Percentiles rank a stretch among this genome's conserved stretches.
Evolutionary conservation across 2,329 filamentous ascomycete species (phyloP).

Genomic region (Phoma sp.): DNA sequence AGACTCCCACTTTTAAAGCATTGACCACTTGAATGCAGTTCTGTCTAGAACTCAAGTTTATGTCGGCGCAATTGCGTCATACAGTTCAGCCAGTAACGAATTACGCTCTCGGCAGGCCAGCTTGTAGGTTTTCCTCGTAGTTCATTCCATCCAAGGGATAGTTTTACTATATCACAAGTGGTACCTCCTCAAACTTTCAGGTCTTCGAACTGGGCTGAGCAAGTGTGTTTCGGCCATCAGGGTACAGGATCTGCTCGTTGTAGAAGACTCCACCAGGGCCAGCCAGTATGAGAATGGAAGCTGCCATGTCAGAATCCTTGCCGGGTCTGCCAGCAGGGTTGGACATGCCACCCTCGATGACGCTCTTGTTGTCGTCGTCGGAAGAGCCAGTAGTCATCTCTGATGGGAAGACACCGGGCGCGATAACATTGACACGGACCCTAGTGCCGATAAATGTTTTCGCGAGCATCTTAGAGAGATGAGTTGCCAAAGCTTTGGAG

Average conservation of each 20-base stretch:
- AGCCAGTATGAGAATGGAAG: constrained; percentile 60
- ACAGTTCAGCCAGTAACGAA: too few species aligned
- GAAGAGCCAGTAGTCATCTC: constrained; percentile 60
- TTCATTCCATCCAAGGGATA: not conserved
- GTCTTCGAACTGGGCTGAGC: constrained; percentile 21
- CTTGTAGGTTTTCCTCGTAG: not conserved
- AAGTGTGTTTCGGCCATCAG: constrained; percentile 52
- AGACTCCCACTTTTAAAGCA: too few species aligned
- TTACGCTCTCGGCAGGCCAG: too few species aligned
- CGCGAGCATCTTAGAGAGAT: constrained; percentile 56
- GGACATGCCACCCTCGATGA: constrained; percentile 50
- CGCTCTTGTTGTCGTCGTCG: constrained; percentile 57
- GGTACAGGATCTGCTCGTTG: constrained; percentile 62
- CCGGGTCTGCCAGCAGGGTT: constrained; percentile 53
- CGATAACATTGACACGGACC: constrained; percentile 55
- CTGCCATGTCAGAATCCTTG: constrained; percentile 56
- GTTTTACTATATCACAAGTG: not conserved
- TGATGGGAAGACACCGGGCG: constrained; percentile 54
- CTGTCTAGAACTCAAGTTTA: too few species aligned
- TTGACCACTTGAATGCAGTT: too few species aligned
- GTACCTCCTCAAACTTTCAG: not conserved
- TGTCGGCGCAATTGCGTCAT: too few species aligned
- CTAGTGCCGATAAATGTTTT: constrained; percentile 54
- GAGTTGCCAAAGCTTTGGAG: constrained; percentile 59
- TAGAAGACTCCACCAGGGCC: constrained; percentile 60